Conservation (phyloP, 208 protist species). For the Crithidia sp. region DNA sequence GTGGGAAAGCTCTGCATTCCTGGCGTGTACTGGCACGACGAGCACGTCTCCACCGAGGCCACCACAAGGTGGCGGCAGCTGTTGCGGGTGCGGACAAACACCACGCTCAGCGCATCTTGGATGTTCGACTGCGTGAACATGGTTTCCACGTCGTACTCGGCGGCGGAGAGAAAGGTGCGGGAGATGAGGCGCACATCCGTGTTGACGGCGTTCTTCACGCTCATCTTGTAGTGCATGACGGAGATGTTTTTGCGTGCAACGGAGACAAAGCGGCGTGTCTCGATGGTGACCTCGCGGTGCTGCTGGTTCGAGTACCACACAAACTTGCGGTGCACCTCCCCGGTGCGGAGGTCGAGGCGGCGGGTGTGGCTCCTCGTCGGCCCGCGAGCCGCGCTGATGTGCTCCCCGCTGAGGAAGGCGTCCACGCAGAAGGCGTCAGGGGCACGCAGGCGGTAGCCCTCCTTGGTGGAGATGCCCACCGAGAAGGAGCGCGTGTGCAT, state of each 20-base stretch:
- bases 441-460: constrained; percentile 73
- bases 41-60: constrained; percentile 64
- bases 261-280: constrained; percentile 77
- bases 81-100: constrained; percentile 81
- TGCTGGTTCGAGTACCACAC: constrained; percentile 79
- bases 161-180: constrained; percentile 49
- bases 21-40: constrained; percentile 31
- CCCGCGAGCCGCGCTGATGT: constrained; percentile 70
- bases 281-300: constrained; percentile 77
- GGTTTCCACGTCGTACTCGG: constrained; percentile 70
- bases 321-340: constrained; percentile 70
- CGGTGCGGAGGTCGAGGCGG: constrained; percentile 74
- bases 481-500: constrained; percentile 43
- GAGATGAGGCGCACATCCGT: constrained; percentile 89
- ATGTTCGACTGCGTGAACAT: constrained; percentile 61
- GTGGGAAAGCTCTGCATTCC: constrained; percentile 14
- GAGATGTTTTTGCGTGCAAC: constrained; percentile 70
- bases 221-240: constrained; percentile 68
- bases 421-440: constrained; percentile 88
- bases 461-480: constrained; percentile 41
- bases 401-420: constrained; percentile 82
- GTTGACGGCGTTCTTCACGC: constrained; percentile 80
- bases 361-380: constrained; percentile 62
- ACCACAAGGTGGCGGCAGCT: constrained; percentile 86
- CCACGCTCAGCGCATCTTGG: constrained; percentile 69